Evolutionary conservation across 2,329 filamentous ascomycete species (phyloP).

Genomic region (Fusarium agapanthi): DNA sequence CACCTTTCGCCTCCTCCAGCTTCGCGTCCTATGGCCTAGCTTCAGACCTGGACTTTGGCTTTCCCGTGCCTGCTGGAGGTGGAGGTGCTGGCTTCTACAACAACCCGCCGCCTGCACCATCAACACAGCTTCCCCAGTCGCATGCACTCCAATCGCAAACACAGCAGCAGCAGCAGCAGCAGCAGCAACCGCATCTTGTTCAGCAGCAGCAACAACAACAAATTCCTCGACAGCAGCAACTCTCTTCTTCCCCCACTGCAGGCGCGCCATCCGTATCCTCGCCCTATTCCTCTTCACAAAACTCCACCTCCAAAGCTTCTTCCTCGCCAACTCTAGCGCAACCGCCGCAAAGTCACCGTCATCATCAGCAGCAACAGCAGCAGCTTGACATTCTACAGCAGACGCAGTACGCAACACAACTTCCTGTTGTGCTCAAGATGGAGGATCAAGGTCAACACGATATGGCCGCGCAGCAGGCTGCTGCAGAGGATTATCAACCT

Average conservation of each 20-base stretch:
- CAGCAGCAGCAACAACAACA: not conserved
- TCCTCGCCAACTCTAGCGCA: constrained; percentile 30
- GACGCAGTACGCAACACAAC: constrained; percentile 22
- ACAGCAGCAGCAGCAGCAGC: constrained; percentile 4
- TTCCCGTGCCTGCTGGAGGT: constrained; percentile 39
- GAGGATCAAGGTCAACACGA: constrained; percentile 52
- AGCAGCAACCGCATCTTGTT: constrained; percentile 6
- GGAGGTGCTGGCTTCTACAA: constrained; percentile 37
- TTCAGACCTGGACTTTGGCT: constrained; percentile 42
- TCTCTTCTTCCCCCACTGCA: constrained; percentile 17
- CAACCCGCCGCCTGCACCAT: constrained; percentile 22
- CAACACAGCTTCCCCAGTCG: constrained; percentile 13
- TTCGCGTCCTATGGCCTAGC: constrained; percentile 53
- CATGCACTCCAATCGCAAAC: constrained; percentile 19
- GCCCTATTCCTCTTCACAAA: constrained; percentile 29
- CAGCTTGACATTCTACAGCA: constrained; percentile 25
- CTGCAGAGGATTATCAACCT: constrained; percentile 67
- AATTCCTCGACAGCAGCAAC: constrained; percentile 20
- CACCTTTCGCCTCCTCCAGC: constrained; percentile 56
- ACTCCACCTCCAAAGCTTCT: constrained; percentile 28
- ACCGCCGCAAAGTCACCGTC: constrained; percentile 17
- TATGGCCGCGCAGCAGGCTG: constrained; percentile 67
- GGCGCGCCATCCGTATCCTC: constrained; percentile 23
- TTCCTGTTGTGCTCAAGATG: constrained; percentile 42
- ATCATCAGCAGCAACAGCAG: constrained; percentile 11